A percentile compares a stretch with the other conserved stretches of the same genome.
Evolutionary conservation across 108 stramenopile genomes (phyloP).

Genomic region (Pseudonitzschia pungens): DNA sequence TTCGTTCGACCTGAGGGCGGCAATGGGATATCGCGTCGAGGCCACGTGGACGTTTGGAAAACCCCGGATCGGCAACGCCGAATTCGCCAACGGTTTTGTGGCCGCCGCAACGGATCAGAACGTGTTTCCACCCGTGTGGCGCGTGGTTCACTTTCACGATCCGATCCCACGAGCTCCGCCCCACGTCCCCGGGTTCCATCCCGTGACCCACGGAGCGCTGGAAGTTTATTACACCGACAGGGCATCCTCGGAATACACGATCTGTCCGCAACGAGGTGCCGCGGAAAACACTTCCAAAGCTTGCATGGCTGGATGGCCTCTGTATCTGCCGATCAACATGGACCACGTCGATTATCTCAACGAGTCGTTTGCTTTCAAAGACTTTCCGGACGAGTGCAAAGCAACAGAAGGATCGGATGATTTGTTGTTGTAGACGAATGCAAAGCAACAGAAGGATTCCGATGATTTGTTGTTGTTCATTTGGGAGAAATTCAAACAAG

Average conservation of each 20-base stretch:
- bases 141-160: constrained; percentile 8
- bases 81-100: constrained; percentile 10
- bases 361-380: constrained; percentile 9
- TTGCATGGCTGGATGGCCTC: constrained; percentile 8
- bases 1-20: constrained; percentile 10
- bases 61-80: constrained; percentile 11
- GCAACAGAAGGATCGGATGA: neutral
- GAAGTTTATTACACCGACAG: constrained; percentile 10
- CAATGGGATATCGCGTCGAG: constrained; percentile 11
- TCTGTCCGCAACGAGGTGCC: constrained; percentile 1
- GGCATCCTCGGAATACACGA: constrained; percentile 7
- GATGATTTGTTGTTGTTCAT: too few relatives aligned
- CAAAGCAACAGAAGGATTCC: too few relatives aligned
- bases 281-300: neutral
- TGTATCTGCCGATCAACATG: neutral
- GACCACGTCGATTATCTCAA: constrained; percentile 17
- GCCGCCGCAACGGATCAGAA: neutral
- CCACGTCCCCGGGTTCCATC: neutral
- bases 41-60: constrained; percentile 13
- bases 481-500: too few relatives aligned
- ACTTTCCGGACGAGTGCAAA: constrained; percentile 15
- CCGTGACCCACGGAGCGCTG: neutral
- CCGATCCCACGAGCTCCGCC: constrained; percentile 14
- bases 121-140: neutral
- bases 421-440: too few relatives aligned